These are phyloP conservation scores for Pyropia haitanensis DNA, from an alignment of 23 red algal species.

Conservation along the genomic window DNA sequence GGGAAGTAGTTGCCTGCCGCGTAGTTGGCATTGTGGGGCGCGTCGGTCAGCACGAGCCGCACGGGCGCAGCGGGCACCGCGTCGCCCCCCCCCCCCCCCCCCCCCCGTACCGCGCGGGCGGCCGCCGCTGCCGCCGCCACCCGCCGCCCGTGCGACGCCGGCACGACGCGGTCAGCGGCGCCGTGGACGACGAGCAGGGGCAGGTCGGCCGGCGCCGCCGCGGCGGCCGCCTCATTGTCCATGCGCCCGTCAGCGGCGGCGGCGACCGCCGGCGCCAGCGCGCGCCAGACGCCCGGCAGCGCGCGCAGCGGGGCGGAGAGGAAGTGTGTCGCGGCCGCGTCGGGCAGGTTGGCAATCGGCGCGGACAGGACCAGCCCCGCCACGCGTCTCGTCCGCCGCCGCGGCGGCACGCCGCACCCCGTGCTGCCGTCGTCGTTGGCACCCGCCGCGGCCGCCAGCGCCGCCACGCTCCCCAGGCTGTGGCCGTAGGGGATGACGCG, in stretches of 20 bases:
- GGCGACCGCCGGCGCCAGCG: constrained; percentile 10
- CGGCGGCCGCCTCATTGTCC: constrained; percentile 10
- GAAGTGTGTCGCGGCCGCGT: constrained; percentile 45
- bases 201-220: background rate
- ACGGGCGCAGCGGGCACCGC: too few relatives aligned
- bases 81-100: too few relatives aligned
- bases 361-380: constrained; percentile 36
- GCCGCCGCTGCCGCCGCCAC: background rate
- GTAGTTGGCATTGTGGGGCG: too few relatives aligned
- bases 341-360: constrained; percentile 32
- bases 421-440: constrained; percentile 19
- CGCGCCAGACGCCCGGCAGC: constrained; percentile 19
- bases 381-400: background rate
- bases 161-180: constrained; percentile 22
- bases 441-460: constrained; percentile 38
- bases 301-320: constrained; percentile 14
- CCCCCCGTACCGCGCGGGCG: too few relatives aligned
- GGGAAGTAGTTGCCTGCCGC: too few relatives aligned
- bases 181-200: constrained; percentile 53
- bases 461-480: constrained; percentile 53
- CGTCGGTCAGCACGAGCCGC: too few relatives aligned
- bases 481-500: constrained; percentile 52
- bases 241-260: constrained; percentile 13
- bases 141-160: constrained; percentile 19
- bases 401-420: background rate